Evolutionary conservation across 2,329 filamentous ascomycete genomes (phyloP), one percentile per base, ranked within the genome.

Genomic region (Monosporascus ibericus): DNA sequence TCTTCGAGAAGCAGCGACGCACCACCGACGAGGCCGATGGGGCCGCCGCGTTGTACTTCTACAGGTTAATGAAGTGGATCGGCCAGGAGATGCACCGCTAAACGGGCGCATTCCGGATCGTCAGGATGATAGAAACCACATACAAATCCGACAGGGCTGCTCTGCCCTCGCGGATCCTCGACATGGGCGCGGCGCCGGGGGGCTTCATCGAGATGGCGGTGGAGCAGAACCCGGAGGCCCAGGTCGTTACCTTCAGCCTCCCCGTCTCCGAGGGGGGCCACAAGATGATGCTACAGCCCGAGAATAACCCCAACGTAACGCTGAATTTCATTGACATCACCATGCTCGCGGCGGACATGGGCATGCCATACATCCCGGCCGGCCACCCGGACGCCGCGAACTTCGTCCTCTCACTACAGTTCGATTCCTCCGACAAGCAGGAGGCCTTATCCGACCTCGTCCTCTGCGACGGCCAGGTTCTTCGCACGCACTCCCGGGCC

Each of bases 121-220:
- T 5, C 2, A 30, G 11, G 6, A 42, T n/a, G 20, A 40, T 9
- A 4, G 18, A 20, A 40, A 0, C 30, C 30, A 30, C 9, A 30
- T 11, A 30, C 27, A 34, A 14, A 34, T 14, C 5, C 30, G 30
- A 5, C 30, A 14, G 5, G 30, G 17, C 25, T 47, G 2, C 50
- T 48, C 3, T 36, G n/a, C 55, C 52, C 6, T 56, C 59, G 1
- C 59, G 44, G 9, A 68, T 82, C 20, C 72, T 84, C 1, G 79
- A 84, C 56, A 68, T 81, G 55, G 81, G 80, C 61, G 75, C 78
- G 68, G 80, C 80, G 0, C 80, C 80, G 0, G 80, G 79, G 5
- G 80, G 75, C 1, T 84, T 80, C 56, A 63, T 76, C 3, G 54
- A 58, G 0, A 65, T 62, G 8, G 70, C 70, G 0, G 55, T 80